These are phyloP conservation scores for Blastobotrys raffinosifermentans DNA, from an alignment of 1,139 yeast species.

Conservation along the genomic window DNA sequence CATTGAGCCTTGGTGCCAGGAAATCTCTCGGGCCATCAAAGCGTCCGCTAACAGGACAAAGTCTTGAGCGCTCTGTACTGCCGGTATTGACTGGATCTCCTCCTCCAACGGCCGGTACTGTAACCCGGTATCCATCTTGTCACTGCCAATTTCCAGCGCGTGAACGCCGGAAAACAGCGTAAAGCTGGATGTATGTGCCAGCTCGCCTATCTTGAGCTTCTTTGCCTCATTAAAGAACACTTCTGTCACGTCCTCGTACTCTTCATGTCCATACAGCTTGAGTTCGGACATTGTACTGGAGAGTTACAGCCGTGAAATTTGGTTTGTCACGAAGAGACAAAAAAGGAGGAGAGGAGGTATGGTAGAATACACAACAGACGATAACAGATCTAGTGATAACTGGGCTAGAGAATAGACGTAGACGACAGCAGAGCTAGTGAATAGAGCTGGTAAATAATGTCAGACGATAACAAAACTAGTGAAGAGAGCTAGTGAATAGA, in stretches of 20 bases:
- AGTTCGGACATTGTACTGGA: constrained; percentile 3
- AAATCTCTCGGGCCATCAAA: constrained; percentile 29
- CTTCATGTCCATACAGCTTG: constrained; percentile 22
- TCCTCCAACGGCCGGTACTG: constrained; percentile 24
- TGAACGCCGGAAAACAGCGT: constrained; percentile 32
- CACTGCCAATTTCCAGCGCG: constrained; percentile 36
- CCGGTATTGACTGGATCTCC: constrained; percentile 23
- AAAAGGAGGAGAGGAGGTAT: too few species aligned
- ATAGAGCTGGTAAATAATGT: too few species aligned
- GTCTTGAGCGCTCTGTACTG: constrained; percentile 20
- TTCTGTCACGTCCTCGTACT: constrained; percentile 24
- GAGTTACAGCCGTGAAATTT: too few species aligned
- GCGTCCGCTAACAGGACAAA: constrained; percentile 28
- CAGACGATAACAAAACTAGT: too few species aligned
- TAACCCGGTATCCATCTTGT: constrained; percentile 38
- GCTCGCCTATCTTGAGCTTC: constrained; percentile 27
- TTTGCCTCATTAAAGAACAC: constrained; percentile 17
- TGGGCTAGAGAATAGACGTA: too few species aligned
- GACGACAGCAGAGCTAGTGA: too few species aligned
- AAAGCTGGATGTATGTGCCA: constrained; percentile 26
- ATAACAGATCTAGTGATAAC: too few species aligned
- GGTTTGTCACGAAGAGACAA: too few species aligned
- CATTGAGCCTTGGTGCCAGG: constrained; percentile 36
- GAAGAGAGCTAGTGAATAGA: too few species aligned
- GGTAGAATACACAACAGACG: too few species aligned